phyloP scores from a whole-genome alignment of 1,284 basidiomycete genomes.

The Cryptococcus sp. region DNA sequence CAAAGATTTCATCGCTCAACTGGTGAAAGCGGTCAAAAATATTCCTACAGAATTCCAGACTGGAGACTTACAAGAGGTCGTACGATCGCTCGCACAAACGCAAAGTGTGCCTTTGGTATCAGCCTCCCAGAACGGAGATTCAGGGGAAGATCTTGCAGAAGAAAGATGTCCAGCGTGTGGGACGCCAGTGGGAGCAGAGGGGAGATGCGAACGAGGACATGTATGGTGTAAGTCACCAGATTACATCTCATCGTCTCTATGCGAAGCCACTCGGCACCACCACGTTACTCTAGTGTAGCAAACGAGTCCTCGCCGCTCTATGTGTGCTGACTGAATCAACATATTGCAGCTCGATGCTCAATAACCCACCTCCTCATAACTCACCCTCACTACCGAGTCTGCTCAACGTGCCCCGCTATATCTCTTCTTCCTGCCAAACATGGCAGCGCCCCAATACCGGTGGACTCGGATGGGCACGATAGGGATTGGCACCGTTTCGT shows the following conservation, averaged over 20 bases:
- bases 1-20: neutral
- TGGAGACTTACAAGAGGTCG: too few species aligned
- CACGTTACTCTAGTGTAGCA: neutral
- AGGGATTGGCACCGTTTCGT: constrained; percentile 21
- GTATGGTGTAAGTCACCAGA: constrained; percentile 42
- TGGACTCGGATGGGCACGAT: constrained; percentile 15
- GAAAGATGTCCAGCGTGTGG: constrained; percentile 28
- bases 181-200: constrained; percentile 1
- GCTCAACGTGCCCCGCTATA: constrained; percentile 43
- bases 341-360: constrained; percentile 35
- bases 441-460: constrained; percentile 13
- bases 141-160: constrained; percentile 1
- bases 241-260: too few species aligned
- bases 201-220: constrained; percentile 33
- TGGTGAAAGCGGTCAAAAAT: neutral
- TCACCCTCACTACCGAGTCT: constrained; percentile 38
- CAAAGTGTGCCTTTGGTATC: too few species aligned
- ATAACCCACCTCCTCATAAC: constrained; percentile 42
- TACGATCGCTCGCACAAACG: too few species aligned
- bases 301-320: neutral
- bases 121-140: too few species aligned
- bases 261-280: too few species aligned
- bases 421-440: constrained; percentile 28
- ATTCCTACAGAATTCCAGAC: too few species aligned
- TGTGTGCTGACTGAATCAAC: neutral